phyloP scores from a whole-genome alignment of 345 rosid species.

The Zanthoxylum bungeanum region DNA sequence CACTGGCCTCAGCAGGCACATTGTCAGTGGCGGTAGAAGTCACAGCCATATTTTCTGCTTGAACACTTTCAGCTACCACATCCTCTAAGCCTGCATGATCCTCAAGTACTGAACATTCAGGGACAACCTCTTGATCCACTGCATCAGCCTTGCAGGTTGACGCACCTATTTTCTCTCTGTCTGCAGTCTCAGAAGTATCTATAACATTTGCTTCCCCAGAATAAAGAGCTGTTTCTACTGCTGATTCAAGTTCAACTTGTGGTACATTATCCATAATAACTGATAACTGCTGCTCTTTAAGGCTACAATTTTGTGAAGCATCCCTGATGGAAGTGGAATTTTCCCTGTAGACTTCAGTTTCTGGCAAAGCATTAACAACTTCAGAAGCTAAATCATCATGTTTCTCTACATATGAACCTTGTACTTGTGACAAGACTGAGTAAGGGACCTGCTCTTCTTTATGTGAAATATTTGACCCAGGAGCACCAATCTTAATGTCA shows the following conservation, averaged over 20 bases:
- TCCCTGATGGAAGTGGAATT: constrained; percentile 23
- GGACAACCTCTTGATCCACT: constrained; percentile 18
- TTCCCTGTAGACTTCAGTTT: constrained; percentile 26
- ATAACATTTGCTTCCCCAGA: constrained; percentile 18
- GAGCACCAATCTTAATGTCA: constrained; percentile 22
- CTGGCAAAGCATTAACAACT: constrained; percentile 30
- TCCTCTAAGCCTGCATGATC: constrained; percentile 31
- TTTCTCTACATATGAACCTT: constrained; percentile 21
- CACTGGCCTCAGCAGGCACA: constrained; percentile 11
- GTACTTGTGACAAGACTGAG: constrained; percentile 28
- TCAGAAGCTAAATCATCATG: constrained; percentile 28
- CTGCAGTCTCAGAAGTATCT: constrained; percentile 13
- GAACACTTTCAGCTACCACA: constrained; percentile 25
- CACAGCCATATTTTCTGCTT: constrained; percentile 23
- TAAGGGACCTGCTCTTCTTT: constrained; percentile 23
- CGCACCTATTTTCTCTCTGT: constrained; percentile 16
- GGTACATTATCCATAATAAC: constrained; percentile 16
- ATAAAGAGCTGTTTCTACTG: constrained; percentile 15
- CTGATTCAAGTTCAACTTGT: constrained; percentile 13
- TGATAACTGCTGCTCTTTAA: constrained; percentile 28
- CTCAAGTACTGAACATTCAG: constrained; percentile 26
- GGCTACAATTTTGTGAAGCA: constrained; percentile 29
- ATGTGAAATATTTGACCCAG: constrained; percentile 21
- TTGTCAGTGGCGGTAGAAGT: constrained; percentile 18
- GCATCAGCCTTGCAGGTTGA: constrained; percentile 11